Base-by-base conservation (phyloP, 306 rosid genomes). In the Delonix regia region DNA sequence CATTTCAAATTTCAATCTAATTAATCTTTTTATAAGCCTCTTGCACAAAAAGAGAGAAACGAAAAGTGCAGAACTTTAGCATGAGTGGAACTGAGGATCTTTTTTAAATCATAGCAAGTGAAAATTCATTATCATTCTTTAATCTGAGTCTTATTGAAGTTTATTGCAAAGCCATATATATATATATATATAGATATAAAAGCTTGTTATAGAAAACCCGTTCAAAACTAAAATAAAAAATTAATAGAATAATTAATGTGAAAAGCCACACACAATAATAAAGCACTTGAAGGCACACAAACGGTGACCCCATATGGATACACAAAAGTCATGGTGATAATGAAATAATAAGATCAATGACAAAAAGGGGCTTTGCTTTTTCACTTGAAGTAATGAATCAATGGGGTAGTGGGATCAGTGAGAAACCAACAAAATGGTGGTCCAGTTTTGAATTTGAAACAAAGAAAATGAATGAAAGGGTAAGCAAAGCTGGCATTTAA, bases 401-500 rank as follows among this genome's bases (percentile, higher is more conserved):
- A 38, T 24, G 30, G 27, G 19, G 6, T 14, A 6, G 76, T 33
- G 75, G 62, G 48, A 80, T 3, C 12, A 30, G 67, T 55, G 39
- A 76, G 57, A 55, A 66, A 59, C 8, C 1, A 12, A 71, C 9
- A n/a, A 11, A 64, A 14, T 3, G 83, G 81, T 69, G 81, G 84
- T 70, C 72, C 87, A 73, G 47, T 49, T 83, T 53, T 81, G 85
- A 85, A 89, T 77, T 82, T 89, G 69, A 82, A 69, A 84, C 53
- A 38, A 56, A 51, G 34, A 3, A 47, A 88, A 86, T 79, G 81
- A 80, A 83, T 74, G 69, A 76, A 8, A 38, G 72, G 22, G 36
- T 25, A 71, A 76, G 83, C 81, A 19, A 71, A 76, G 83, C 81
- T 84, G 90, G 85, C 89, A 85, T 78, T 87, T 81, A 87, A 85